Conservation (phyloP, 805 yeast genomes). For the Kodamaea nitidulidarum region DNA sequence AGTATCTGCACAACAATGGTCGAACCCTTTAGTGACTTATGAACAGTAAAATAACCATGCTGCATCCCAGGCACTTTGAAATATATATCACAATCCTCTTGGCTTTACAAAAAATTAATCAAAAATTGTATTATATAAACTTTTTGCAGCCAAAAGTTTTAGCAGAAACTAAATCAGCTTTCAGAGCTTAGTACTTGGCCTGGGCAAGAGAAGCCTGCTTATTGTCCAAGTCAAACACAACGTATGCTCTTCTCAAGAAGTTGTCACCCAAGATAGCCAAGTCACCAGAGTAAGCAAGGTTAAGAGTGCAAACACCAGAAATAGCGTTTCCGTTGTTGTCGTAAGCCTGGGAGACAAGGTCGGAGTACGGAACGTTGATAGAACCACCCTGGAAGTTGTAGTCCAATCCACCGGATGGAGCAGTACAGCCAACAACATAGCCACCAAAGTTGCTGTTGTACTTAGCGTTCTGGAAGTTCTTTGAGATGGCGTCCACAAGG, state of each 20-base stretch:
- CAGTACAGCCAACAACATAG: conserved; percentile 5
- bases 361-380: conserved; percentile 4
- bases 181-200: conserved; percentile 12
- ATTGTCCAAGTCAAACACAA: conserved; percentile 25
- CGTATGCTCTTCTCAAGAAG: conserved; percentile 25
- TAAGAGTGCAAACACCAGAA: neutral
- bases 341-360: conserved; percentile 4
- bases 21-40: too few relatives aligned
- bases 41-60: too few relatives aligned
- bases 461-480: conserved; percentile 2
- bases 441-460: neutral
- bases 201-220: conserved; percentile 23
- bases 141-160: too few relatives aligned
- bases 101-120: too few relatives aligned
- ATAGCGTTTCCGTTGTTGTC: conserved; percentile 2
- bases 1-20: too few relatives aligned
- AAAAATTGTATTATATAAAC: too few relatives aligned
- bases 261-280: conserved; percentile 22
- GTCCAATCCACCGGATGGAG: neutral
- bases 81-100: too few relatives aligned
- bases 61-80: too few relatives aligned
- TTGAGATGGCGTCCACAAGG: conserved; percentile 3
- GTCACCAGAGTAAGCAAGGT: conserved; percentile 1
- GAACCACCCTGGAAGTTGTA: conserved; percentile 5
- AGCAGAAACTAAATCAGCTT: neutral